A percentile compares a stretch with the other conserved stretches of the same genome.
phyloP scores from a whole-genome alignment of 352 stramenopile species.

The Peronospora farinosa region DNA sequence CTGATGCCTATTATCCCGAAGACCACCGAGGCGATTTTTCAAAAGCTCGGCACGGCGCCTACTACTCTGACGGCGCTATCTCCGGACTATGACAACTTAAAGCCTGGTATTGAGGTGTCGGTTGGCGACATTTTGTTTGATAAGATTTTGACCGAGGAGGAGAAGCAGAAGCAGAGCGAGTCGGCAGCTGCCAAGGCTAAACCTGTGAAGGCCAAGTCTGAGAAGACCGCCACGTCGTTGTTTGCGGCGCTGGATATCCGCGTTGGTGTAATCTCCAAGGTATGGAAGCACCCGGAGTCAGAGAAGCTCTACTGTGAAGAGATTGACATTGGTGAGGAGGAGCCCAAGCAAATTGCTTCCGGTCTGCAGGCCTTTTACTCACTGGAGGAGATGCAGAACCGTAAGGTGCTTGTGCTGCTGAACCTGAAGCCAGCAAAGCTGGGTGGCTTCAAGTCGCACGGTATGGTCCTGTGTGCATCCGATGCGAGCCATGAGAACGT shows the following conservation, averaged over 20 bases:
- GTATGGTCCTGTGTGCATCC: constrained; percentile 95
- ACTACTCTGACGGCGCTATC: constrained; percentile 69
- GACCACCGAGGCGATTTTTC: constrained; percentile 89
- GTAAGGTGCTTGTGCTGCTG: constrained; percentile 93
- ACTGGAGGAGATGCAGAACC: constrained; percentile 91
- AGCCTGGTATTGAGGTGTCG: constrained; percentile 81
- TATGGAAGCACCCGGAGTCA: constrained; percentile 80
- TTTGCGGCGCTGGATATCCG: constrained; percentile 79
- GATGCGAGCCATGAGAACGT: constrained; percentile 87
- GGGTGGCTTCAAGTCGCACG: constrained; percentile 93
- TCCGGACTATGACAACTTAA: constrained; percentile 89
- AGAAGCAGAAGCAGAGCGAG: constrained; percentile 57
- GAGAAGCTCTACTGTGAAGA: constrained; percentile 98
- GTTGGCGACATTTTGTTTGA: constrained; percentile 94
- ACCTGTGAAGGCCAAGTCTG: constrained; percentile 22
- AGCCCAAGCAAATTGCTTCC: constrained; percentile 92
- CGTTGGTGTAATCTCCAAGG: constrained; percentile 74
- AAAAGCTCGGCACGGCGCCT: constrained; percentile 89
- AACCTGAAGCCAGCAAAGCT: constrained; percentile 98
- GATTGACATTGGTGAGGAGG: constrained; percentile 94
- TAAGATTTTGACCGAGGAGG: constrained; percentile 81
- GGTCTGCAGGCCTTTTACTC: constrained; percentile 94
- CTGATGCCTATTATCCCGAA: constrained; percentile 91
- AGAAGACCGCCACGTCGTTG: constrained; percentile 50
- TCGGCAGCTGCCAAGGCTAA: constrained; percentile 37